phyloP scores from a whole-genome alignment of 768 basidiomycete species.

The Pulveroboletus sp. region DNA sequence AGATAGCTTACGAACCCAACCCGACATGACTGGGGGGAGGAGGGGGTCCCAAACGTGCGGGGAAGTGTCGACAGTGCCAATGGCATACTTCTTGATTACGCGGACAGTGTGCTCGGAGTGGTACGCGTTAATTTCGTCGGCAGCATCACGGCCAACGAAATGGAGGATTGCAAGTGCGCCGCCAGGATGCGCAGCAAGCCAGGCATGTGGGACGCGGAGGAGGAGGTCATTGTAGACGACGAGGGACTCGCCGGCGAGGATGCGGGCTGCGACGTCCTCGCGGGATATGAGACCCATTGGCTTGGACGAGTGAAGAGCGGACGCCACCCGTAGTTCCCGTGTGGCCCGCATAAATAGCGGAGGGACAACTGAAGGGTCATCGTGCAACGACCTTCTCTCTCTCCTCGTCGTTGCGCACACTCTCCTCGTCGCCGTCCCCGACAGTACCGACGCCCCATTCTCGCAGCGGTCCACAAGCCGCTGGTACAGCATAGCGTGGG shows the following conservation, averaged over 20 bases:
- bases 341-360: constrained; percentile 26
- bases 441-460: constrained; percentile 7
- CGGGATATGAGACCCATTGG: constrained; percentile 38
- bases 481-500: constrained; percentile 17
- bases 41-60: constrained; percentile 64
- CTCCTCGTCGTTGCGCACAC: constrained; percentile 1
- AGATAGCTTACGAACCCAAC: constrained; percentile 65
- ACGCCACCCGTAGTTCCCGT: background rate
- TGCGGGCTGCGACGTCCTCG: constrained; percentile 59
- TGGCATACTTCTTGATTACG: constrained; percentile 45
- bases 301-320: background rate
- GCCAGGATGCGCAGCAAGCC: constrained; percentile 89
- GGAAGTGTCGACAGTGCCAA: constrained; percentile 62
- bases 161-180: constrained; percentile 86
- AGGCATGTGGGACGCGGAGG: constrained; percentile 61
- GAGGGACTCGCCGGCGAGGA: constrained; percentile 71
- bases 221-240: constrained; percentile 66
- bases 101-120: constrained; percentile 48
- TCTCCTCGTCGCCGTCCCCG: constrained; percentile 3
- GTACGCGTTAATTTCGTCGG: constrained; percentile 92
- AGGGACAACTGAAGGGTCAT: background rate
- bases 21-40: constrained; percentile 79
- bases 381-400: constrained; percentile 7
- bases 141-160: constrained; percentile 91
- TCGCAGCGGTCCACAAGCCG: background rate